Percentiles rank a stretch among this genome's conserved stretches.
Evolutionary conservation across 306 rosid genomes (phyloP).

Genomic region (Cucurbita moschata): DNA sequence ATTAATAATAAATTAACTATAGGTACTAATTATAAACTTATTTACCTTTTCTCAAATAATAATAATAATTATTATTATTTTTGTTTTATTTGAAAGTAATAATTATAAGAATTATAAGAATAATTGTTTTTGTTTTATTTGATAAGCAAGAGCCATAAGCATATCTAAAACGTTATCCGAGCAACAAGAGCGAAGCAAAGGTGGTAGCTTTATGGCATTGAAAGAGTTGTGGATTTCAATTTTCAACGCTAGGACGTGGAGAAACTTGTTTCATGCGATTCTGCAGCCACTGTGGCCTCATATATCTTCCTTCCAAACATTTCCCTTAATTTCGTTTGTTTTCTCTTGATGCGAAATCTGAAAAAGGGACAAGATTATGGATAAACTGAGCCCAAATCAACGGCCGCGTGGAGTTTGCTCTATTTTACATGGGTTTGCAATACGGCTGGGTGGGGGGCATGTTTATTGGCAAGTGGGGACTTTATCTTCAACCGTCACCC

Average conservation of each 20-base stretch:
- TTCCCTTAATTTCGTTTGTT: background rate
- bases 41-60: too few species aligned
- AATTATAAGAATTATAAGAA: too few species aligned
- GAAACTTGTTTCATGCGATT: background rate
- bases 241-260: background rate
- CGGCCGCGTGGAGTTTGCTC: conserved; percentile 1
- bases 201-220: background rate
- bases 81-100: too few species aligned
- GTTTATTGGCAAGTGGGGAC: conserved; percentile 1
- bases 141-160: background rate
- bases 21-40: too few species aligned
- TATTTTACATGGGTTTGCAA: conserved; percentile 1
- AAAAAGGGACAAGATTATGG: background rate
- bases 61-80: too few species aligned
- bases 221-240: background rate
- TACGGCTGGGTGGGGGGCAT: conserved; percentile 5
- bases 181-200: background rate
- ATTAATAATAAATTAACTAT: too few species aligned
- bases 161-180: background rate
- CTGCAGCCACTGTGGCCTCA: background rate
- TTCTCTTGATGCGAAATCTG: background rate
- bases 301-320: background rate
- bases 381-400: conserved; percentile 6
- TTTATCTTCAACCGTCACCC: conserved; percentile 5
- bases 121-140: too few species aligned